A percentile compares a stretch with the other conserved stretches of the same genome.
Evolutionary conservation across 139 green algal genomes (phyloP).

Genomic region (Haematococcus lacustris): DNA sequence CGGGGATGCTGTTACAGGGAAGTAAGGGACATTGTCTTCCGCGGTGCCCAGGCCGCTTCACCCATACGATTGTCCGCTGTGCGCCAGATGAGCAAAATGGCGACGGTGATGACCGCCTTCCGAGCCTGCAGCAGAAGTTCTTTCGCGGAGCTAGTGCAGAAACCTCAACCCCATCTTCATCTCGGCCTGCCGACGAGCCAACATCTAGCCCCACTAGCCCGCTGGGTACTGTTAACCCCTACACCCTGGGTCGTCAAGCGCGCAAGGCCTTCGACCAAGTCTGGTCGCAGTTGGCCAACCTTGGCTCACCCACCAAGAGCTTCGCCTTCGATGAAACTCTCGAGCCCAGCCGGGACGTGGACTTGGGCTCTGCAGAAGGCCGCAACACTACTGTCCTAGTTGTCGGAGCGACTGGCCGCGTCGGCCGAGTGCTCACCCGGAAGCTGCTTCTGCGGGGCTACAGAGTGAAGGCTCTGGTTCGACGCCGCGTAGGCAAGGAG

Average conservation of each 20-base stretch:
- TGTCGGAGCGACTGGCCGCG: conserved; percentile 81
- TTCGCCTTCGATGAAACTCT: conserved; percentile 23
- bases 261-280: conserved; percentile 77
- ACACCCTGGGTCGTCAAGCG: conserved; percentile 64
- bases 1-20: too few species aligned
- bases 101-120: too few species aligned
- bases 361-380: conserved; percentile 66
- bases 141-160: too few species aligned
- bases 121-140: too few species aligned
- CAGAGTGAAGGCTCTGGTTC: conserved; percentile 75
- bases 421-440: conserved; percentile 83
- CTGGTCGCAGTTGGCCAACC: conserved; percentile 59
- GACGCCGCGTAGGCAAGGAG: conserved; percentile 45
- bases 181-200: too few species aligned
- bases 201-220: too few species aligned
- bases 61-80: too few species aligned
- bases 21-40: too few species aligned
- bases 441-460: conserved; percentile 97
- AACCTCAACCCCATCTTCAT: too few species aligned
- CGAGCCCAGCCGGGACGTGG: conserved; percentile 21
- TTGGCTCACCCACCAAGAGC: conserved; percentile 25
- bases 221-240: conserved; percentile 65
- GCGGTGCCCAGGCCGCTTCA: too few species aligned
- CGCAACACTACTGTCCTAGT: conserved; percentile 89
- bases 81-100: too few species aligned